Conservation (phyloP, 306 rosid species). For the Malus sieversii region DNA sequence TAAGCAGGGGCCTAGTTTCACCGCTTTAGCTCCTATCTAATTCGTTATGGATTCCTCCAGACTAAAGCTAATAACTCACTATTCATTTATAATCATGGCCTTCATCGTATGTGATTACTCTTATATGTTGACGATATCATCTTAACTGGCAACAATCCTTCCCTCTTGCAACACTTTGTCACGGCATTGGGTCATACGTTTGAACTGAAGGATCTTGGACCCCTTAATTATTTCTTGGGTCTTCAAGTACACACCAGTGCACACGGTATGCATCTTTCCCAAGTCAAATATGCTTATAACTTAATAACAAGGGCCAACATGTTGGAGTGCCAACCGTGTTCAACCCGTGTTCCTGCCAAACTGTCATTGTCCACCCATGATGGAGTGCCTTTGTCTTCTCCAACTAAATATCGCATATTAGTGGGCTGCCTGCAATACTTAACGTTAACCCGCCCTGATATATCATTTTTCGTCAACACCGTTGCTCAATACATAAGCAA, state of each 20-base stretch:
- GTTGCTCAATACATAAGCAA: neutral
- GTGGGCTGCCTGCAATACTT: neutral
- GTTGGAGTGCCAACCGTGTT: neutral
- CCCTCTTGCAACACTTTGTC: neutral
- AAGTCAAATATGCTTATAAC: neutral
- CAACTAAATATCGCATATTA: neutral
- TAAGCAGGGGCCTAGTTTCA: neutral
- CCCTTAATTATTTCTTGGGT: neutral
- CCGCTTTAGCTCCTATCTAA: accelerated
- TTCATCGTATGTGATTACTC: neutral
- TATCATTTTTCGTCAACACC: accelerated
- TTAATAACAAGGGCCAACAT: neutral
- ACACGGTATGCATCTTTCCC: neutral
- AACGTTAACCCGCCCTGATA: accelerated
- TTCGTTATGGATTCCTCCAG: neutral
- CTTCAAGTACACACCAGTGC: neutral
- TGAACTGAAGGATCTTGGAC: neutral
- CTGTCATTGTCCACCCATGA: accelerated
- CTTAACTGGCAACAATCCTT: neutral
- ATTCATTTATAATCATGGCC: neutral
- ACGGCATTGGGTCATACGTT: neutral
- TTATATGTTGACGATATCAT: neutral
- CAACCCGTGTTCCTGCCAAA: neutral
- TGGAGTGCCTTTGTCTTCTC: neutral
- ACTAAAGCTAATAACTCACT: neutral